Percentiles rank a stretch among this genome's conserved stretches.
phyloP scores from a whole-genome alignment of 345 rosid species.

The Durio zibethinus region DNA sequence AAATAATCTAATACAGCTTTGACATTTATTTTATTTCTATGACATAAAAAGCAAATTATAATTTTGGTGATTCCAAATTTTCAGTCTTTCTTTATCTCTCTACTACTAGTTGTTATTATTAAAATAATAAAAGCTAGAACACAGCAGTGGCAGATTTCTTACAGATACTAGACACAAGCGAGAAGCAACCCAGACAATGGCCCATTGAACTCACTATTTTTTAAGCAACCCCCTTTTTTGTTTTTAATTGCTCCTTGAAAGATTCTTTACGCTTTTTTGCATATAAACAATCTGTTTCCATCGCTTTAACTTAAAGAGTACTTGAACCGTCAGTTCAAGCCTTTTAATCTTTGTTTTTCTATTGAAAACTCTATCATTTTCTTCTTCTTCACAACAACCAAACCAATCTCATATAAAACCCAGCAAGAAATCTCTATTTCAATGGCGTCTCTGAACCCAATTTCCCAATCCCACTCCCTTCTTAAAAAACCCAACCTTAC shows the following conservation, averaged over 20 bases:
- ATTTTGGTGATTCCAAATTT: too few species aligned
- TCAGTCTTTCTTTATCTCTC: too few species aligned
- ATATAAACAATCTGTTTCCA: background rate
- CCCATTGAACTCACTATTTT: background rate
- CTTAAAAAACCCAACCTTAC: conserved; percentile 38
- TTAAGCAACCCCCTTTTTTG: background rate
- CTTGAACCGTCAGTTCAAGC: conserved; percentile 28
- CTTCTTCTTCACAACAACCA: conserved; percentile 1
- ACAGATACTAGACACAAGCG: background rate
- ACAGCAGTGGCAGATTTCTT: background rate
- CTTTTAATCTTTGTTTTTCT: background rate
- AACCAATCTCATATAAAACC: background rate
- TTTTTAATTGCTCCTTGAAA: too few species aligned
- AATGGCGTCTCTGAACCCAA: conserved; percentile 63
- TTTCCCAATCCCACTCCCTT: conserved; percentile 44
- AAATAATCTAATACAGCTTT: too few species aligned
- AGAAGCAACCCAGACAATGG: background rate
- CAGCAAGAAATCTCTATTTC: conserved; percentile 1
- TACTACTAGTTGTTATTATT: background rate
- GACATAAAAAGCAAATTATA: too few species aligned
- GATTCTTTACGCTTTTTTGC: background rate
- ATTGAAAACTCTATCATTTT: background rate
- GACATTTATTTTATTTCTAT: too few species aligned
- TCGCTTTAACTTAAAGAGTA: conserved; percentile 37
- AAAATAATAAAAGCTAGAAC: background rate